Conservation (phyloP, 495 filamentous ascomycete species). For the Lophium mytilinum region DNA sequence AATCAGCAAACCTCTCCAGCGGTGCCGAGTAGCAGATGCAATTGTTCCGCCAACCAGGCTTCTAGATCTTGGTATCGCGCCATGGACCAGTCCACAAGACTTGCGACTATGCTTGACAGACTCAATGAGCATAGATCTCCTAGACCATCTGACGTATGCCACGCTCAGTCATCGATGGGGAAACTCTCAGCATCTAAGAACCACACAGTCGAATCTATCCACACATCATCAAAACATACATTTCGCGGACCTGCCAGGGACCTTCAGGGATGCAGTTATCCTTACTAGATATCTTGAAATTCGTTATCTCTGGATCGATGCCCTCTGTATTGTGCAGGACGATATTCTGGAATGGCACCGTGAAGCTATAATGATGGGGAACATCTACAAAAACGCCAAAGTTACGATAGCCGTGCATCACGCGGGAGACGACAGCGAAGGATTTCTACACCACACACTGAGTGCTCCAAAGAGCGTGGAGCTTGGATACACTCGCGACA, state of each 20-base stretch:
- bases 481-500: neutral
- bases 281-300: conserved; percentile 1
- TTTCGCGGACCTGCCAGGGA: conserved; percentile 1
- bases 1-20: no score
- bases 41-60: no score
- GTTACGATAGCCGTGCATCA: conserved; percentile 5
- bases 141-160: no score
- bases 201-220: neutral
- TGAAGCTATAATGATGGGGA: conserved; percentile 9
- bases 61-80: no score
- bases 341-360: conserved; percentile 5
- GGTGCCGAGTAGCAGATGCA: no score
- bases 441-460: conserved; percentile 1
- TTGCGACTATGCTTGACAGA: no score
- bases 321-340: conserved; percentile 22
- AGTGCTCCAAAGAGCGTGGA: no score
- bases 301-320: conserved; percentile 21
- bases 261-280: conserved; percentile 15
- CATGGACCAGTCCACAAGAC: no score
- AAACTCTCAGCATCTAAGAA: neutral
- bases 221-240: neutral
- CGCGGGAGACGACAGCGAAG: conserved; percentile 1
- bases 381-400: conserved; percentile 5
- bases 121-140: no score
- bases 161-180: conserved; percentile 21